Evolutionary conservation across 1,284 basidiomycete genomes (phyloP), one percentile per base, ranked within the genome.

Genomic region (Ustilago lituana): DNA sequence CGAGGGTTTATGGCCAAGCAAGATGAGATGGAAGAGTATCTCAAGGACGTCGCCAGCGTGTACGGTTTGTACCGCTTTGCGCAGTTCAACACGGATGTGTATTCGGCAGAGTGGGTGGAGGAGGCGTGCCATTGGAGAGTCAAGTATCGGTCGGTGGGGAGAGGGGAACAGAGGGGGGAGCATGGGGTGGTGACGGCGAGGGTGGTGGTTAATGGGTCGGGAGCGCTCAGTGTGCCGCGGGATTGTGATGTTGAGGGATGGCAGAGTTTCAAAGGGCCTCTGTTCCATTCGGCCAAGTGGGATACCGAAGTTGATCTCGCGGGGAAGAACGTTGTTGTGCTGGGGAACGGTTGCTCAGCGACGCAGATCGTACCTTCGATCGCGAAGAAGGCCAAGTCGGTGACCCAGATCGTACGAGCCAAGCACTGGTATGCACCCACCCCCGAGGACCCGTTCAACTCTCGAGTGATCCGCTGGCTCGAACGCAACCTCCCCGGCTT

Each of bases 221-320:
- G 69, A 6, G 68, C 68, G 1, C 31, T 74, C 32, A 59, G 54
- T 12, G 61, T 67, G 9, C 71, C 72, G 1, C 53, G 69, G 17
- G 58, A 68, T 9, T 68, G 63, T 51, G 58, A 65, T n/a, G 53
- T 73, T 7, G 47, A 55, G 12, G 69, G 73, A 2, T 52, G 38
- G 33, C 23, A 73, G 32, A 33, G 20, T 8, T 81, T 80, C 51
- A 39, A 72, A 19, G 70, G 66, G 5, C 49, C 70, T 5, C 65
- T 68, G 17, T 82, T 82, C 58, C 81, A 82, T 50, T 77, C 77
- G 6, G 78, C 77, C 2, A 67, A 70, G 23, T 82, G 81, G 81
- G 74, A 80, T 31, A 66, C 70, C 12, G 44, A 26, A 17, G 67
- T 79, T 19, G 70, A 78, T 26, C 32, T 79, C 11, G 61, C 39